Evolutionary conservation across 805 yeast genomes (phyloP).

Genomic region (Starmerella stigmatis): DNA sequence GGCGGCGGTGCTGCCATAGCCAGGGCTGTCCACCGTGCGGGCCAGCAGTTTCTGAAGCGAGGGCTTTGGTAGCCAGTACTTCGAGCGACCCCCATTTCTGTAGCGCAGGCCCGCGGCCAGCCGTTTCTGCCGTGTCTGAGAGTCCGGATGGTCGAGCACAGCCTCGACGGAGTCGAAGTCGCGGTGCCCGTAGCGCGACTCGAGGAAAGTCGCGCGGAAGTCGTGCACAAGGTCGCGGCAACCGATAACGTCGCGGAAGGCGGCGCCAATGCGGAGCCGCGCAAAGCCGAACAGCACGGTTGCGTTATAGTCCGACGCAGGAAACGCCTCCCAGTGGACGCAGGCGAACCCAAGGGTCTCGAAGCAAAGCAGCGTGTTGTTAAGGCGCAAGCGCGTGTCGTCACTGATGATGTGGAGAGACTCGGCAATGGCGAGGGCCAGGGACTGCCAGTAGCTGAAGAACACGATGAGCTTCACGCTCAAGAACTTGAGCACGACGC

Average conservation of each 20-base stretch:
- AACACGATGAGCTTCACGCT: constrained; percentile 90
- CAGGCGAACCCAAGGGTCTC: constrained; percentile 80
- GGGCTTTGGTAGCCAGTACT: constrained; percentile 60
- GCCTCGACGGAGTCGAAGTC: constrained; percentile 76
- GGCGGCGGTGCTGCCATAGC: constrained; percentile 8
- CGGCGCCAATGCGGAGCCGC: constrained; percentile 48
- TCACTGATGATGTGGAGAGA: constrained; percentile 28
- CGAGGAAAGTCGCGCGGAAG: constrained; percentile 56
- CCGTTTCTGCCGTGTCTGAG: constrained; percentile 53
- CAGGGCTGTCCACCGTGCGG: neutral
- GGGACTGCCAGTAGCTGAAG: constrained; percentile 98
- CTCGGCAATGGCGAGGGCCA: constrained; percentile 37
- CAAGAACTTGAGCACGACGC: constrained; percentile 85
- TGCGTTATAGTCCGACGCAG: constrained; percentile 59
- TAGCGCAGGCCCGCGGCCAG: constrained; percentile 77
- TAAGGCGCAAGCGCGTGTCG: constrained; percentile 48
- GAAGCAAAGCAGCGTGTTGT: constrained; percentile 66
- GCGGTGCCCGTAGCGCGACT: constrained; percentile 66
- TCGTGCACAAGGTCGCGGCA: constrained; percentile 70
- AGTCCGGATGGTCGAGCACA: constrained; percentile 50
- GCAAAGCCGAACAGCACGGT: constrained; percentile 56
- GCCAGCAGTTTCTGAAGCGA: constrained; percentile 10
- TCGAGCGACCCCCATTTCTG: constrained; percentile 62
- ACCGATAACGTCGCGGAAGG: constrained; percentile 68
- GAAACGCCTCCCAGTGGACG: constrained; percentile 82